Evolutionary conservation across 106 monocot genomes (phyloP).

Genomic region (Narthecium ossifragum): DNA sequence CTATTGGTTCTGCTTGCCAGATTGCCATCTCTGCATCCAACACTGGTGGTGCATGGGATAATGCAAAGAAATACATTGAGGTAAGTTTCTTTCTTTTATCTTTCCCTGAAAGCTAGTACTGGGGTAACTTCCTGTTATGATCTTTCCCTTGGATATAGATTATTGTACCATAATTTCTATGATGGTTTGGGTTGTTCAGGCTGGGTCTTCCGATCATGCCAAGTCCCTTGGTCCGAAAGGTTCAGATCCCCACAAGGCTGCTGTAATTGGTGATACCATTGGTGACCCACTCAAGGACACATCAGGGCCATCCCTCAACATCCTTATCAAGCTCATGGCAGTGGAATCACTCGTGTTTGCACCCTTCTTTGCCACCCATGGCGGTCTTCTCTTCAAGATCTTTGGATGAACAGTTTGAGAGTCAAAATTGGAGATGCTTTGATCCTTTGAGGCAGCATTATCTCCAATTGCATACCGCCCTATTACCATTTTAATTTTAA

Average conservation of each 20-base stretch:
- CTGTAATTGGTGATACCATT: conserved; percentile 52
- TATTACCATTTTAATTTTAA: no score
- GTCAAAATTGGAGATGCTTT: no score
- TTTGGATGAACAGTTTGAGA: no score
- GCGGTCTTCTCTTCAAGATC: conserved; percentile 34
- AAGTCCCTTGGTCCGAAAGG: conserved; percentile 44
- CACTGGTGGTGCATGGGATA: conserved; percentile 60
- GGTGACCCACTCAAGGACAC: conserved; percentile 60
- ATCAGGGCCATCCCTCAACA: conserved; percentile 27
- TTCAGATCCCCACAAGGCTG: conserved; percentile 47
- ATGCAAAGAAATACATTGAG: conserved; percentile 62
- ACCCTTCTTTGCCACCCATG: conserved; percentile 36
- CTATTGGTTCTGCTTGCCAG: conserved; percentile 5
- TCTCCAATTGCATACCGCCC: no score
- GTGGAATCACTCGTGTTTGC: conserved; percentile 22
- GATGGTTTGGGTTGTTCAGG: background rate
- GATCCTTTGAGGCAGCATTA: no score
- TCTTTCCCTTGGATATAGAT: no score
- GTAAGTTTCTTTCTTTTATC: no score
- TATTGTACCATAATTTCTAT: no score
- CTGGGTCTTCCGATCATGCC: conserved; percentile 43
- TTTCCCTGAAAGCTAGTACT: no score
- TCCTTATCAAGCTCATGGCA: conserved; percentile 23
- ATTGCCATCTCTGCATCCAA: conserved; percentile 65
- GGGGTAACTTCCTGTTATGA: no score